Percentiles rank a stretch among this genome's conserved stretches.
These are phyloP conservation scores for Cyphellophora attinorum DNA, from an alignment of 2,329 filamentous ascomycete genomes.

Conservation along the genomic window DNA sequence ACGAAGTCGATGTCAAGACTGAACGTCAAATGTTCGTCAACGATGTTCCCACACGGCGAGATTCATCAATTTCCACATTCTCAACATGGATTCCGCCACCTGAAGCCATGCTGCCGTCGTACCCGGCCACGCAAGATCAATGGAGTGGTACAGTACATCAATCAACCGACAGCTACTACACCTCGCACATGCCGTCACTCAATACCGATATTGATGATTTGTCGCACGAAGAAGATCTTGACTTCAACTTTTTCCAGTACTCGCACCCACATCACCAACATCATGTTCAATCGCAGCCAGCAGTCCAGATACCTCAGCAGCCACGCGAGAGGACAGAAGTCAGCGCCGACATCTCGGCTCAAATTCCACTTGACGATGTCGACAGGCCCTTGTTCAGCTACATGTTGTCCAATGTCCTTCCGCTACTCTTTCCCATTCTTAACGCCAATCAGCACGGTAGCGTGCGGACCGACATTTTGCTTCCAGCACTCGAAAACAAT, in stretches of 20 bases:
- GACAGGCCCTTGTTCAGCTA: constrained; percentile 83
- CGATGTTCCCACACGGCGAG: constrained; percentile 72
- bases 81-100: constrained; percentile 80
- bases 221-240: constrained; percentile 50
- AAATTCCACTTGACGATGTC: constrained; percentile 75
- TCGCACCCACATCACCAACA: constrained; percentile 46
- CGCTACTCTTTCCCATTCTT: constrained; percentile 82
- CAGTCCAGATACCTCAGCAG: constrained; percentile 52
- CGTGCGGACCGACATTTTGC: constrained; percentile 68
- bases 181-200: constrained; percentile 43
- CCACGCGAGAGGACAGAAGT: constrained; percentile 12
- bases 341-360: constrained; percentile 29
- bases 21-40: constrained; percentile 91
- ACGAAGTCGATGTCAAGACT: constrained; percentile 92
- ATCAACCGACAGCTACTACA: constrained; percentile 6
- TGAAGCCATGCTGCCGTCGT: constrained; percentile 50
- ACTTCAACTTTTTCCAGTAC: constrained; percentile 78
- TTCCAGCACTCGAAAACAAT: constrained; percentile 83
- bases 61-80: constrained; percentile 86
- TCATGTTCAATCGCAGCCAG: not conserved
- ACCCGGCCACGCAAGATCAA: constrained; percentile 47
- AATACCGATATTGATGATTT: constrained; percentile 61
- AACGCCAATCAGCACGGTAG: constrained; percentile 83
- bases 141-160: constrained; percentile 56
- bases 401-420: constrained; percentile 80